A percentile compares a stretch with the other conserved stretches of the same genome.
Conservation (phyloP, 1,284 basidiomycete species). For the Fomitopsis palustris region DNA sequence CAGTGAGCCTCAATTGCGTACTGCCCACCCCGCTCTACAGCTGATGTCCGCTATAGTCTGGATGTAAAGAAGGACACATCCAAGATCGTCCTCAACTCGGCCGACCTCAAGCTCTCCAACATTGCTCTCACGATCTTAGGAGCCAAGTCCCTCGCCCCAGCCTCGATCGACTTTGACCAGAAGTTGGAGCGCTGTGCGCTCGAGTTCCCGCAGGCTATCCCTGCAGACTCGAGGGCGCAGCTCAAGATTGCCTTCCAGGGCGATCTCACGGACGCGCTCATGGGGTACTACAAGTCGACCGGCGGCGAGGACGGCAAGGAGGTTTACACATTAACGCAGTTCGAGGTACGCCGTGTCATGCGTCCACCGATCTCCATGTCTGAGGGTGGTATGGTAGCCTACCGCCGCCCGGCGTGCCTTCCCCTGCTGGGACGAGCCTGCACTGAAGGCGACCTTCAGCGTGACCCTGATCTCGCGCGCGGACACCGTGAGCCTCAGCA, state of each 20-base stretch:
- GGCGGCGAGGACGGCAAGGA: conserved; percentile 53
- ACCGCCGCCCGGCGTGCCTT: conserved; percentile 83
- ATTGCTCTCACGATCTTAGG: conserved; percentile 62
- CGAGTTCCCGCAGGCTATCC: conserved; percentile 49
- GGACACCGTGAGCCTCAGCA: conserved; percentile 78
- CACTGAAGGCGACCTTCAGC: conserved; percentile 84
- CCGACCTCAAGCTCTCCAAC: conserved; percentile 66
- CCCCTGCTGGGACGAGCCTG: conserved; percentile 93
- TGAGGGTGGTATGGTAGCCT: conserved; percentile 47
- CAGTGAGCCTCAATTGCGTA: conserved; percentile 46
- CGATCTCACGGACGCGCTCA: conserved; percentile 65
- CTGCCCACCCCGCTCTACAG: background rate
- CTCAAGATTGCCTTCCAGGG: conserved; percentile 63
- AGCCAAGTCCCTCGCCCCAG: conserved; percentile 46
- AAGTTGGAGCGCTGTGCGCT: conserved; percentile 65
- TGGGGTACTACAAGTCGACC: conserved; percentile 67
- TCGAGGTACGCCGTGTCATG: conserved; percentile 46
- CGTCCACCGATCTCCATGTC: conserved; percentile 17
- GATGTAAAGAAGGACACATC: conserved; percentile 69
- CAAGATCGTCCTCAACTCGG: conserved; percentile 69
- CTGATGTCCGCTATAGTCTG: conserved; percentile 42
- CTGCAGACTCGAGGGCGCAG: conserved; percentile 61
- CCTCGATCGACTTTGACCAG: conserved; percentile 51
- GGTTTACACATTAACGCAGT: conserved; percentile 79
- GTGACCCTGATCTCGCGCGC: conserved; percentile 83